Evolutionary conservation across 1,284 basidiomycete species (phyloP), one percentile per base, ranked within the genome.

Genomic region (Termitomyces sp.): DNA sequence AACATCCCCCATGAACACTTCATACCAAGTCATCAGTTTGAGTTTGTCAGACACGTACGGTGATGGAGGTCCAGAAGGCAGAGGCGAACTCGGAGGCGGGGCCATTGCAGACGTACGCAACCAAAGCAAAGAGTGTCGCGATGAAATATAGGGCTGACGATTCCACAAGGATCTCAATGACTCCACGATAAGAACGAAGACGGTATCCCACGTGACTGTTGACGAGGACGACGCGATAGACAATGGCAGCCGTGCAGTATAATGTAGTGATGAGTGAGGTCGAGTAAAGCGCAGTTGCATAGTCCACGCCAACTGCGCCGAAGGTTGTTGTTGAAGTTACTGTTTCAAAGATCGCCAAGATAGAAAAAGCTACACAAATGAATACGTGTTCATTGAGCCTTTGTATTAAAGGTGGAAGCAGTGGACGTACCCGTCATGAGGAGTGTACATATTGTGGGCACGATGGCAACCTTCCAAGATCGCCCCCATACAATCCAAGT

Each of bases 31-130:
- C 0, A 24, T 12, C 13, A 21, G 8, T 13, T 28, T 12, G 4
- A 39, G 24, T 34, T 4, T 33, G 13, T 42, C 17, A 12, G 6
- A 56, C n/a, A n/a, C 57, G 17, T 21, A 61, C 57, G 0, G 59
- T 61, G 33, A 58, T 40, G 2, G 59, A 46, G 5, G 55, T 57
- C 59, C 57, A 61, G 50, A 58, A 61, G 0, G 57, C 59, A 36
- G 57, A 57, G 17, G 59, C 59, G 19, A 45, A 61, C 41, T 61
- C 57, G 3, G 59, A 61, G n/a, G 50, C 57, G 21, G 59, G 54
- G 10, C 54, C 57, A 12, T 52, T 58, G n/a, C 28, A 44, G 28
- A 58, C 26, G 28, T 58, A 61, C 5, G 59, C 57, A 3, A 61
- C 33, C 15, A 61, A 36, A 8, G 55, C 59, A 21, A 61, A 61